Base-by-base conservation (phyloP, 2,329 filamentous ascomycete species). In the Cercospora janseana region DNA sequence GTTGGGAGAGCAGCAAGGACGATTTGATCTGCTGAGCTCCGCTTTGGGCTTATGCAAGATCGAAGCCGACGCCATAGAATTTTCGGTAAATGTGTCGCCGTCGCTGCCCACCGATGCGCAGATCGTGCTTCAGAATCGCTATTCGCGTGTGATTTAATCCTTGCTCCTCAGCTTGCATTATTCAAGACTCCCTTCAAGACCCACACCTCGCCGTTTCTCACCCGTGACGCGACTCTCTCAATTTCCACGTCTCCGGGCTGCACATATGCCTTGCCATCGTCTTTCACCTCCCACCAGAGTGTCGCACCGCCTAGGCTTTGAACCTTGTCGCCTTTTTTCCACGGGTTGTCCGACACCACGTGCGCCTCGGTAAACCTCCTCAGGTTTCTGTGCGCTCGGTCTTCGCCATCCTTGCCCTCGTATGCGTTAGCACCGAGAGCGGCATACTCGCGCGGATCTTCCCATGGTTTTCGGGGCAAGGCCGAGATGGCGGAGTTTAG, bases 181-280 rank as follows among this genome's bases (percentile, higher is more conserved):
- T 80, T 80, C 51, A 85, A 63, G 18, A 85, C 79, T 4, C 75
- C 77, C 58, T 80, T 80, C 52, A 88, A 65, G 28, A 91, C 79
- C 88, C 88, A 94, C 60, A 97, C 78, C 70, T 97, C 87, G 3
- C 93, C 93, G 66, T 97, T 98, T 3, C 82, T 79, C 13, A 94
- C 91, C 53, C 82, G 79, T 59, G 85, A 85, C 2, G 84, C 85
- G 44, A 95, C 76, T 51, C 76, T 82, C 32, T 83, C 80, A 10
- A 97, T 86, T 67, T 91, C 83, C 34, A 96, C 81, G 57, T 82
- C 79, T 4, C 86, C 86, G 0, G 92, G 93, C 75, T 91, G 85
- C 21, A 93, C 82, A 66, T 82, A 73, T 64, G 80, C 85, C 58
- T 78, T 82, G 0, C 84, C 85, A 13, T 47, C 35, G 48, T 85